Evolutionary conservation across 23 red algal species (phyloP).

Genomic region (Rhodosorus marinus): DNA sequence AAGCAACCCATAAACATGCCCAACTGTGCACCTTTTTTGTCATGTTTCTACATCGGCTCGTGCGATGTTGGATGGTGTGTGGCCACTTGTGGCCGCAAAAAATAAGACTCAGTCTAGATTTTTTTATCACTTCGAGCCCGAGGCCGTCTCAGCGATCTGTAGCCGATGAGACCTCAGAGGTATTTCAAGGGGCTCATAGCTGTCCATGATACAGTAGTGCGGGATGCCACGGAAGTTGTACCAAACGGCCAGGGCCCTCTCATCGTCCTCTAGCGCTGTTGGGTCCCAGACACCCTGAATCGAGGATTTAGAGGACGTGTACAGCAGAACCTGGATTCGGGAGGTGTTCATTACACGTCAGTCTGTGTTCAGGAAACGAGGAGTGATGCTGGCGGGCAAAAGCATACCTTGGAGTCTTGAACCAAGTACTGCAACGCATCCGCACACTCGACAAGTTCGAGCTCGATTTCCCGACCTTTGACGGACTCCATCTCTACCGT

Average conservation of each 20-base stretch:
- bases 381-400: no score
- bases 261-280: slow-evolving; percentile 37
- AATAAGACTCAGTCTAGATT: no score
- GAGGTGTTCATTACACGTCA: no score
- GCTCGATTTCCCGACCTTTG: background rate
- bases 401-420: background rate
- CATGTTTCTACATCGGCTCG: no score
- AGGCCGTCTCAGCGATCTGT: no score
- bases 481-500: background rate
- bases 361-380: no score
- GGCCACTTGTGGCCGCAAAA: no score
- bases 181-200: slow-evolving; percentile 51
- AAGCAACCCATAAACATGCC: no score
- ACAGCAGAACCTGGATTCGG: background rate
- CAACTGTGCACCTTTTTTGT: no score
- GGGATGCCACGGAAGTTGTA: slow-evolving; percentile 46
- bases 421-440: background rate
- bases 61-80: no score
- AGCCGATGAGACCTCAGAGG: slow-evolving; percentile 50
- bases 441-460: background rate
- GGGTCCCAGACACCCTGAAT: slow-evolving; percentile 89
- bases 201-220: slow-evolving; percentile 49
- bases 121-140: no score
- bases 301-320: slow-evolving; percentile 21
- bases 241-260: slow-evolving; percentile 43